Evolutionary conservation across 345 rosid species (phyloP), one percentile per base, ranked within the genome.

Genomic region (Eucalyptus fibrosa): DNA sequence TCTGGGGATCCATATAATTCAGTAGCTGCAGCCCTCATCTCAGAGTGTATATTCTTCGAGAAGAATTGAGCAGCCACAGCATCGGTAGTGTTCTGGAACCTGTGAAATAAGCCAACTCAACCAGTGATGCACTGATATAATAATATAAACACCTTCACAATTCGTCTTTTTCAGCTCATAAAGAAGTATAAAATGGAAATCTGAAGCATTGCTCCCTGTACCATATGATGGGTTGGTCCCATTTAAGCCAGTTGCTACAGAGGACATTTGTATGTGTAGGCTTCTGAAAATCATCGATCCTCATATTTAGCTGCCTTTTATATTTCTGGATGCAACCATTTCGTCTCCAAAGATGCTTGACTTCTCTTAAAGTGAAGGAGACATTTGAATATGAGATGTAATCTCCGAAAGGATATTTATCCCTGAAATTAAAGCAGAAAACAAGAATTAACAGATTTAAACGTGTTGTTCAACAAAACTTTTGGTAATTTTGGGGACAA

Each of bases 51-150:
- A 91, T 95, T 98, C 95, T 98, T 98, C 90, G 94, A 91, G 95
- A 98, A 97, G 93, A 98, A 98, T 87, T 98, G 99, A 92, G 95
- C 94, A 50, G 96, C 97, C 93, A 96, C 95, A 87, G 99, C 99
- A 91, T 98, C 98, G n/a, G 98, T 96, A 55, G 99, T 97, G 87
- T 95, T 95, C 91, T 96, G 99, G 90, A 97, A 96, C 99, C 99
- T 98, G 93, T 91, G 88, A 56, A 89, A 85, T 19, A 60, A 86
- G 62, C 87, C 44, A 69, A 90, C 88, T 60, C 87, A 87, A 34
- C 16, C 88, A 51, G 87, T 72, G 86, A 67, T 34, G 50, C 88
- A 88, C 90, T 89, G 53, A 65, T 49, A 60, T n/a, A n/a, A 24
- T 86, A 23, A 81, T 67, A 56, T 77, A 40, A 86, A 81, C 82